Base-by-base conservation (phyloP, 2,329 filamentous ascomycete species). In the Fusarium sp. region DNA sequence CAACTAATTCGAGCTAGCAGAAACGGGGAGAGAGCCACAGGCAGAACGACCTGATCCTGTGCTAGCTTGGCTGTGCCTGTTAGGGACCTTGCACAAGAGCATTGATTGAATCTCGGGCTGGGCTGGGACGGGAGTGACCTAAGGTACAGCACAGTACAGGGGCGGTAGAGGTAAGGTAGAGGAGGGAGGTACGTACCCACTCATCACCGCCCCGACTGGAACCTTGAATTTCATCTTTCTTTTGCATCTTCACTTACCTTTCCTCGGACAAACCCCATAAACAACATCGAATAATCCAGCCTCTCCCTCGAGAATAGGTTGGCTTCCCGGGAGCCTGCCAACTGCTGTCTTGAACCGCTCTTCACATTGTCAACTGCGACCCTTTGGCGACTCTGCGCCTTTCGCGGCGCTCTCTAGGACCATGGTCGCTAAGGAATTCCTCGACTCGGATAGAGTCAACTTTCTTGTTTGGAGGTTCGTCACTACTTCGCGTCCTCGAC, bases 381-480 rank as follows among this genome's bases (percentile, higher is more conserved):
- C 70, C 61, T 70, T 73, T 72, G 72, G 75, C 78, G 72, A 76
- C 78, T 65, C 73, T 76, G 79, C 81, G 79, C 80, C 79, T 78
- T 75, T 74, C 77, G 74, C 76, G 80, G 79, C 79, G 79, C 79
- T 72, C 73, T 75, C 73, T 72, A 74, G 72, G 30, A 79, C 78
- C 78, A 90, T 90, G 88, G 81, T 83, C 76, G 76, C 78, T 79
- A 90, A 90, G 85, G 89, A 90, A 84, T 86, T 86, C 80, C 86
- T 92, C 79, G 88, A 91, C 86, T 91, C 89, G 75, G 87, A 92
- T 82, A 87, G 89, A 85, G 85, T 92, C 87, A 92, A 92, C 85
- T 92, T 89, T 86, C 87, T 92, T 82, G 87, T 92, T 81, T 92
- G 90, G 90, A 91, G 89, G 90, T 92, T 86, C 83, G 90, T 88